phyloP scores from a whole-genome alignment of 352 stramenopile species.

The Phytophthora hybrid region DNA sequence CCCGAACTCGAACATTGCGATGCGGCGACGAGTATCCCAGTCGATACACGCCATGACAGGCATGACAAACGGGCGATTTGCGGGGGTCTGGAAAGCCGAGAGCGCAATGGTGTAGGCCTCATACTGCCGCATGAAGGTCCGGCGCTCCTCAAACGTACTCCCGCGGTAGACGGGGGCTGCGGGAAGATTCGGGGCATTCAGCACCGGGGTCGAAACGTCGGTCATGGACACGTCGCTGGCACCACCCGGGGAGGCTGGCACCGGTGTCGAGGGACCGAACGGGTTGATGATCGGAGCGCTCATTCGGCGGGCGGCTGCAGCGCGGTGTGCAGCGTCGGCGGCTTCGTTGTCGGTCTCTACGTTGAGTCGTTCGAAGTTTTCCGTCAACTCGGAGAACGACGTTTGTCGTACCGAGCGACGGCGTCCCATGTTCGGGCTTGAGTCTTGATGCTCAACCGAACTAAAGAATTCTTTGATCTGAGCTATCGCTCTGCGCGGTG shows the following conservation, averaged over 20 bases:
- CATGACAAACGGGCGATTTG: neutral
- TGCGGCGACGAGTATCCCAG: constrained; percentile 3
- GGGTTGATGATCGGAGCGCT: neutral
- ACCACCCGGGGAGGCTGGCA: no score
- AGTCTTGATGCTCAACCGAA: constrained; percentile 3
- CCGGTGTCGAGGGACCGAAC: neutral
- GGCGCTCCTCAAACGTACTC: no score
- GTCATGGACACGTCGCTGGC: no score
- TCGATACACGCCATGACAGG: no score
- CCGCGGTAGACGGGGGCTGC: no score
- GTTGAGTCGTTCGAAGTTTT: constrained; percentile 15
- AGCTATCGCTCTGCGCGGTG: constrained; percentile 1
- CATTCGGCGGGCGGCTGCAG: no score
- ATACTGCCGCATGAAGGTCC: no score
- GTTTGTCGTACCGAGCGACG: constrained; percentile 1
- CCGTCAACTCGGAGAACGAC: constrained; percentile 13
- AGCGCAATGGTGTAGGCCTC: neutral
- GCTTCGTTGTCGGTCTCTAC: constrained; percentile 8
- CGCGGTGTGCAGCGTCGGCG: no score
- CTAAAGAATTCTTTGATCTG: constrained; percentile 24
- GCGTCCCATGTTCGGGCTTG: constrained; percentile 1
- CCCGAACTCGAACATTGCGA: constrained; percentile 6
- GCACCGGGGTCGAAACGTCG: no score
- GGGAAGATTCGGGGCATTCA: no score
- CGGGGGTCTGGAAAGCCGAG: no score